Base-by-base conservation (phyloP, 2,329 filamentous ascomycete genomes). In the Diaporthe citri region DNA sequence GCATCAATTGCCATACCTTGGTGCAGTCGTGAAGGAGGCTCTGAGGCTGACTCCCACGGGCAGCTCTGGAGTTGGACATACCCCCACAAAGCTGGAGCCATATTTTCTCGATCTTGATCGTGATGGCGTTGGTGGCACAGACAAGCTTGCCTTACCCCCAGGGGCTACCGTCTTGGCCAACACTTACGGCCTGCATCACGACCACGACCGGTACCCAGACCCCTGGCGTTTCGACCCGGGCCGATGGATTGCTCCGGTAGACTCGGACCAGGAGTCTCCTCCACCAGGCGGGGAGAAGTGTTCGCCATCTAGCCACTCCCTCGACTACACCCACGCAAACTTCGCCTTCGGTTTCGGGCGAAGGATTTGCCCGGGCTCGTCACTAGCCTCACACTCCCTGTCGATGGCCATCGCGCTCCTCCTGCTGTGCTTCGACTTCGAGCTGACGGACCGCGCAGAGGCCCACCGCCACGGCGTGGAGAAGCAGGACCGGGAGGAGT, bases 41-140 rank as follows among this genome's bases (percentile, higher is more conserved):
- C 52, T 76, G 43, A 74, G 75, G 17, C 3, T 76, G 46, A 76
- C 75, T 8, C 75, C 75, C 4, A 57, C 75, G 15, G 72, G 73
- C 15, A 72, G 67, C 57, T 74, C 75, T n/a, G 75, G 75, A 15
- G 73, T 76, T 2, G 75, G 73, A 20, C 75, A 75, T 34, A 75
- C 69, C 8, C 43, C 69, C 25, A 69, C 69, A 20, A 20, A 34
- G 12, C 55, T 22, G 20, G 60, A n/a, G 15, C 31, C 67, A 25
- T 67, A 70, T 7, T 20, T 13, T 13, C 39, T 74, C 17, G 20
- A 56, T 17, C 69, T 74, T 1, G 60, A 41, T 22, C 4, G 25
- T 15, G 25, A 39, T 17, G 22, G 31, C 8, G 9, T 15, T 22
- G 39, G 31, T 6, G 43, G 52, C 4, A 17, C n/a, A 17, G 48